A percentile compares a stretch with the other conserved stretches of the same genome.
Evolutionary conservation across 2,329 filamentous ascomycete species (phyloP).

Genomic region (Pyrenochaeta sp.): DNA sequence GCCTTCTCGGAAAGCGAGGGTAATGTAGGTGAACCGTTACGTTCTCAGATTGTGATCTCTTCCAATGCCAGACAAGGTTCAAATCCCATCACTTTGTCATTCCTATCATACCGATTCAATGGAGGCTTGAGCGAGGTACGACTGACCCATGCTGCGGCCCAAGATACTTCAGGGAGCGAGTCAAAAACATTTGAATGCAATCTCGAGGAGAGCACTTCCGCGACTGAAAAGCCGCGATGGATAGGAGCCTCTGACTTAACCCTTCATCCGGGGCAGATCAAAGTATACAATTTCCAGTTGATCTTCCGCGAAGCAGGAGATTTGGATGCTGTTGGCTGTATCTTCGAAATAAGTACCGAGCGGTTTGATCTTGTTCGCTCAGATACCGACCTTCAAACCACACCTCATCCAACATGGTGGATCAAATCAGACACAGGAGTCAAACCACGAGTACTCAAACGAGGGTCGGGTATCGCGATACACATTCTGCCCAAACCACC

Average conservation of each 20-base stretch:
- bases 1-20: slow-evolving; percentile 64
- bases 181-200: slow-evolving; percentile 31
- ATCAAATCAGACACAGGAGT: slow-evolving; percentile 30
- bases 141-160: slow-evolving; percentile 34
- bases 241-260: slow-evolving; percentile 70
- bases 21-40: slow-evolving; percentile 66
- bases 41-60: slow-evolving; percentile 63
- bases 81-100: slow-evolving; percentile 57
- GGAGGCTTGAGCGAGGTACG: slow-evolving; percentile 51
- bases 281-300: slow-evolving; percentile 75
- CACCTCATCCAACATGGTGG: slow-evolving; percentile 45
- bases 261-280: slow-evolving; percentile 71
- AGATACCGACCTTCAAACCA: slow-evolving; percentile 55
- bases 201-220: slow-evolving; percentile 37
- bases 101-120: slow-evolving; percentile 62
- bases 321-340: slow-evolving; percentile 70
- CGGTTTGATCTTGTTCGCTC: slow-evolving; percentile 74
- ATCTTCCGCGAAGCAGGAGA: slow-evolving; percentile 84
- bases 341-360: slow-evolving; percentile 69
- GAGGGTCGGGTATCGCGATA: slow-evolving; percentile 60
- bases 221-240: slow-evolving; percentile 51
- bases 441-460: slow-evolving; percentile 40
- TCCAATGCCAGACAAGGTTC: slow-evolving; percentile 59
- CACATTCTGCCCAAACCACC: slow-evolving; percentile 88
- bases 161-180: slow-evolving; percentile 8